A percentile compares a stretch with the other conserved stretches of the same genome.
phyloP scores from a whole-genome alignment of 2,329 filamentous ascomycete genomes.

The Juglanconis sp. region DNA sequence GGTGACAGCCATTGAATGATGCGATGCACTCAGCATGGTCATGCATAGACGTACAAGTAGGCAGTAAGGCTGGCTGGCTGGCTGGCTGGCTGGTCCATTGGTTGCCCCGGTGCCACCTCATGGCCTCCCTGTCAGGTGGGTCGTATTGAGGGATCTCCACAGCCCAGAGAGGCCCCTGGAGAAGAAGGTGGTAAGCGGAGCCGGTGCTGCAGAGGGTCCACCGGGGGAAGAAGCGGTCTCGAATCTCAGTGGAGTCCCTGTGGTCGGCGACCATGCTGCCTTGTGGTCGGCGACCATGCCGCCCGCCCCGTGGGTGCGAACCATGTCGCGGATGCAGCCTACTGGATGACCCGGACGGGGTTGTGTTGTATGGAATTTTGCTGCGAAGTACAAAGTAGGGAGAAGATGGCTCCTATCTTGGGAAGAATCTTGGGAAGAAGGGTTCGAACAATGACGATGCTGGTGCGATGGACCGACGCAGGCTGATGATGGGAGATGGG shows the following conservation, averaged over 20 bases:
- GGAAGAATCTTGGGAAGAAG: too few species aligned
- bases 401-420: too few species aligned
- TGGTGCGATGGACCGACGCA: too few species aligned
- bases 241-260: neutral
- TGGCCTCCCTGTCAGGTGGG: conserved; percentile 3
- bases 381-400: too few species aligned
- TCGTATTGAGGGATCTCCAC: neutral
- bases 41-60: neutral
- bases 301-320: too few species aligned
- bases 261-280: neutral
- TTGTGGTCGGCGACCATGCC: neutral
- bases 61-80: neutral
- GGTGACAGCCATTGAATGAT: too few species aligned
- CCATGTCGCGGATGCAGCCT: too few species aligned
- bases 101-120: conserved; percentile 4
- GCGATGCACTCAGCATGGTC: neutral
- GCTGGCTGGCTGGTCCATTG: neutral
- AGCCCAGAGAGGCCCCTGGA: neutral
- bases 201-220: neutral
- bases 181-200: neutral
- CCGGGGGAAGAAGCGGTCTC: neutral
- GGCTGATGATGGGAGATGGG: too few species aligned
- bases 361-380: too few species aligned
- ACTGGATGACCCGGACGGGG: too few species aligned
- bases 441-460: too few species aligned